Evolutionary conservation across 2,329 filamentous ascomycete genomes (phyloP).

Genomic region (Drechslerella dactyloides): DNA sequence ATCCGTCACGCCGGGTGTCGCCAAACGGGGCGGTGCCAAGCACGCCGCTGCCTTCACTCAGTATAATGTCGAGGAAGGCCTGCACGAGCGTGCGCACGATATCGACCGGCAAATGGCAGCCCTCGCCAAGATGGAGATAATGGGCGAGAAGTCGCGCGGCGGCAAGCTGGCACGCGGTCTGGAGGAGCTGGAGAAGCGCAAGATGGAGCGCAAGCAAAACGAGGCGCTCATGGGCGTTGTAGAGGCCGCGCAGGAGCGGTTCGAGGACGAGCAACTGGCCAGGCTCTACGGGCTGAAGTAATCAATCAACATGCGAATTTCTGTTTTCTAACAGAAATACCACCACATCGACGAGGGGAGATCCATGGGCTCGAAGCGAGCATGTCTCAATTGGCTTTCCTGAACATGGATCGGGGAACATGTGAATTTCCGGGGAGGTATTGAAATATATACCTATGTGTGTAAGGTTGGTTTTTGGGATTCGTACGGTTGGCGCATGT

Average conservation of each 20-base stretch:
- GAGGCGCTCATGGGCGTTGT: conserved; percentile 45
- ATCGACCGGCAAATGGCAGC: conserved; percentile 48
- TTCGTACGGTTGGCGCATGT: conserved; percentile 50
- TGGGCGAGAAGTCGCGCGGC: conserved; percentile 27
- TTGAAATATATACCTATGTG: conserved; percentile 4
- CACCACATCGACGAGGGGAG: conserved; percentile 47
- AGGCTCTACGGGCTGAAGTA: conserved; percentile 49
- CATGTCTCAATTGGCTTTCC: conserved; percentile 25
- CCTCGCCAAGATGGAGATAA: conserved; percentile 32
- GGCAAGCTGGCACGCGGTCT: conserved; percentile 44
- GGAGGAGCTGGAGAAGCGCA: conserved; percentile 44
- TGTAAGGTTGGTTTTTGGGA: conserved; percentile 12
- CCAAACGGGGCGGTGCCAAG: conserved; percentile 25
- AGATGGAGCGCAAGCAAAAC: conserved; percentile 45
- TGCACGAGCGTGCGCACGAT: conserved; percentile 42
- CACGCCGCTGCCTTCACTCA: conserved; percentile 35
- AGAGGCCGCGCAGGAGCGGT: conserved; percentile 47
- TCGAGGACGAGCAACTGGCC: conserved; percentile 49
- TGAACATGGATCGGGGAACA: conserved; percentile 40
- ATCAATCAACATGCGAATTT: conserved; percentile 34
- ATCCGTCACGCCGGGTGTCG: not conserved
- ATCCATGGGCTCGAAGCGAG: conserved; percentile 43
- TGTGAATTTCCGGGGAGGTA: not conserved
- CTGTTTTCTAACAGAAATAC: conserved; percentile 1
- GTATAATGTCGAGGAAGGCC: conserved; percentile 48